A percentile compares a stretch with the other conserved stretches of the same genome.
Conservation (phyloP, 306 rosid species). For the Cajanus cajan region DNA sequence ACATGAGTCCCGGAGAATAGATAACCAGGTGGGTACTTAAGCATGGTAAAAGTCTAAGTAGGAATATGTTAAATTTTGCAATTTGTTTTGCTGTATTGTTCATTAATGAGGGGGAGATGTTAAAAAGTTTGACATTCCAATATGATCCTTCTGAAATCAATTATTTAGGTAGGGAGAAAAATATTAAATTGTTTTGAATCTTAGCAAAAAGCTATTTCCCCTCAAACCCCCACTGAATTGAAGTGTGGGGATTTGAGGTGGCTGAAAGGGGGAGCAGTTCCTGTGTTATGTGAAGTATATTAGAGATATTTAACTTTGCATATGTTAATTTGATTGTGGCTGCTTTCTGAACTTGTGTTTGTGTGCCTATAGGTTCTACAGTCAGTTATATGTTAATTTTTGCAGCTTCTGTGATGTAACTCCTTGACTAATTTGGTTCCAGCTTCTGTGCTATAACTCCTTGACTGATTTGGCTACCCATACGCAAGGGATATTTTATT, state of each 20-base stretch:
- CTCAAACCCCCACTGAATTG: neutral
- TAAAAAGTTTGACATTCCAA: neutral
- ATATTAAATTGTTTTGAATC: conserved; percentile 6
- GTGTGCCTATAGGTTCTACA: neutral
- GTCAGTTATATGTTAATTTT: neutral
- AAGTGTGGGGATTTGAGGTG: neutral
- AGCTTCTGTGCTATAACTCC: neutral
- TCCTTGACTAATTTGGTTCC: neutral
- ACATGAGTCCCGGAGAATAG: conserved; percentile 96
- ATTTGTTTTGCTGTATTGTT: neutral
- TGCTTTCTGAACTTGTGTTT: neutral
- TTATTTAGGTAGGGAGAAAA: conserved; percentile 5
- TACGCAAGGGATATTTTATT: neutral
- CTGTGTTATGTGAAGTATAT: neutral
- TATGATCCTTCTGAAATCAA: neutral
- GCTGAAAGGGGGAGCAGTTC: neutral
- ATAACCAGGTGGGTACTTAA: conserved; percentile 73
- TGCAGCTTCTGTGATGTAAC: neutral
- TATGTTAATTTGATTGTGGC: neutral
- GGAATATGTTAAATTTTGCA: conserved; percentile 21
- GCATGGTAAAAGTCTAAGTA: conserved; percentile 12
- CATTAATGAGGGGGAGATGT: neutral
- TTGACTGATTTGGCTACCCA: neutral
- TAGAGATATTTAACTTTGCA: neutral
- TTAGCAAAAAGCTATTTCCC: conserved; percentile 2